These are phyloP conservation scores for Spirogloea muscicola DNA, from an alignment of 139 green algal species.

Conservation along the genomic window DNA sequence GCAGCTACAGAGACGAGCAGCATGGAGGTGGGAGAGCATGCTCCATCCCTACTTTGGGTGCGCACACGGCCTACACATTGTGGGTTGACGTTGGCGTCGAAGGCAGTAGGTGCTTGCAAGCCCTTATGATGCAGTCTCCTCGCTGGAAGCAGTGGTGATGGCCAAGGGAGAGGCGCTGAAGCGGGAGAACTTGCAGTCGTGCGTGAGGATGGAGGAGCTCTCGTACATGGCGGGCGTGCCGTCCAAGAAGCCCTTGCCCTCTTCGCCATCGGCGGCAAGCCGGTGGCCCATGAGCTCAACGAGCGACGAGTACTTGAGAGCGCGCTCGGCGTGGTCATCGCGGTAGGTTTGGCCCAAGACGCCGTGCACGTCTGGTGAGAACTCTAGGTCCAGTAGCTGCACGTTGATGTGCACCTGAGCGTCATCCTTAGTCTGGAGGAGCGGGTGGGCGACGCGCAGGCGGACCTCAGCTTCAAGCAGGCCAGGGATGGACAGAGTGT, in stretches of 20 bases:
- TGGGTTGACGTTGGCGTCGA: no score
- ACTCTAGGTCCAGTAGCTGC: background rate
- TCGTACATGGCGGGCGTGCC: background rate
- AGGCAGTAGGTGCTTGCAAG: no score
- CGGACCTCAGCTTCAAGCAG: background rate
- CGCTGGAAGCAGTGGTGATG: no score
- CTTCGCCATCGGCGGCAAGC: background rate
- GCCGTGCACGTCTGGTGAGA: constrained; percentile 26
- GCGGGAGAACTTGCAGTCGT: constrained; percentile 15
- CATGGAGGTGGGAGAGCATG: no score
- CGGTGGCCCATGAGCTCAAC: background rate
- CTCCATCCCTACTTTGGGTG: no score
- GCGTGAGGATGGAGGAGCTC: background rate
- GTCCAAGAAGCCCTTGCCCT: constrained; percentile 6
- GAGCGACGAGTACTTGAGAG: background rate
- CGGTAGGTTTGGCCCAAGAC: constrained; percentile 39
- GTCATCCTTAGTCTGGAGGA: constrained; percentile 10
- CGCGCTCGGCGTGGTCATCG: background rate
- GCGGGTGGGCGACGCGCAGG: constrained; percentile 9
- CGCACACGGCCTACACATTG: no score
- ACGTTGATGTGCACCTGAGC: constrained; percentile 23
- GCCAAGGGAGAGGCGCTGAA: no score
- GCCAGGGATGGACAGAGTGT: background rate
- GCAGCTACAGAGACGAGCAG: no score
- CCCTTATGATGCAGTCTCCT: no score